Evolutionary conservation across 2,329 filamentous ascomycete genomes (phyloP), one percentile per base, ranked within the genome.

Genomic region (Lachnellula occidentalis): DNA sequence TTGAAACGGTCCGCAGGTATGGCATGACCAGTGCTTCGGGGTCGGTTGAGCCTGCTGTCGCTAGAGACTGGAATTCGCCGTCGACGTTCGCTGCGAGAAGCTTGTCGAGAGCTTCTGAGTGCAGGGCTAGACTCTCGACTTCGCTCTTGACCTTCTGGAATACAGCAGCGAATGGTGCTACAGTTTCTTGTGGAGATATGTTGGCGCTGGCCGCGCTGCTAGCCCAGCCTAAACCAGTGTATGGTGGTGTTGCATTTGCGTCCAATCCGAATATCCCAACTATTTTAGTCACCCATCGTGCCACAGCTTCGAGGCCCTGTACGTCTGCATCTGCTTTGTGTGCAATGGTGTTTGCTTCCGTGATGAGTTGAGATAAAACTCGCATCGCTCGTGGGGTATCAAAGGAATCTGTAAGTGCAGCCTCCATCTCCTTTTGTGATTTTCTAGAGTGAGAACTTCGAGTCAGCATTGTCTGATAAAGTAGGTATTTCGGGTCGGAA

Each of bases 211-310:
- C 64, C 2, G 69, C 65, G 9, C 66, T 64, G 12, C 74, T 76
- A 2, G 74, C 73, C 81, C 81, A 84, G 52, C 81, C 80, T 3
- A 83, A 73, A 11, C 79, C 79, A 15, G 79, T 70, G 55, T 82
- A 83, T 1, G 79, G 79, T 0, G 76, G 66, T 6, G 64, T 69
- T n/a, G 79, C 79, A 59, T 79, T 78, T 3, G 81, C 76, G 66
- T 92, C 86, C 0, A 96, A 79, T 41, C 92, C 92, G 58, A 96
- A 88, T 58, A 92, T 89, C 56, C 87, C 86, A 15, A 94, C 84
- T 56, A 96, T 87, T 54, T 83, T 83, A 1, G 92, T 96, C 45
- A 96, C 77, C 85, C 88, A 96, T 50, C 81, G 78, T 6, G 87
- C 90, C 52, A 89, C 74, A 1, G 74, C 70, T 61, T 81, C 78